Percentiles rank a stretch among this genome's conserved stretches.
These are phyloP conservation scores for Cystobasidiopsis lactophilus DNA, from an alignment of 768 basidiomycete species.

Conservation along the genomic window DNA sequence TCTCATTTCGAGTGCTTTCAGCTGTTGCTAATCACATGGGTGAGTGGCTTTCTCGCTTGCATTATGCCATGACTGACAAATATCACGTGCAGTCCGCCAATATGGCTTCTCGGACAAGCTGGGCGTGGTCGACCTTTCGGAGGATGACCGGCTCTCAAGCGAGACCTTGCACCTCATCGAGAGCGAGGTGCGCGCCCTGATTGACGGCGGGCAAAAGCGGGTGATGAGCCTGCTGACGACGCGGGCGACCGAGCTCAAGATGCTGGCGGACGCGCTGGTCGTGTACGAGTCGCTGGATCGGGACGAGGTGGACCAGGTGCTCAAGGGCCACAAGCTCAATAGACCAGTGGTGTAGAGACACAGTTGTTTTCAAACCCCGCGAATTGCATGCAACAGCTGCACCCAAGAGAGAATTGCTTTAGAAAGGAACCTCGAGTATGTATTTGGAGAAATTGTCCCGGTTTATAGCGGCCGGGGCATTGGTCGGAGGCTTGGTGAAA, in stretches of 20 bases:
- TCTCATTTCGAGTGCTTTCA: no score
- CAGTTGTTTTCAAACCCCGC: no score
- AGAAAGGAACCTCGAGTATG: no score
- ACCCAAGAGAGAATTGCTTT: no score
- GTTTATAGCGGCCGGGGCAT: no score
- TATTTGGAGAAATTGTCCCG: no score
- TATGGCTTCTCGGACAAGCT: slow-evolving; percentile 30
- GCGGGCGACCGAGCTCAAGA: slow-evolving; percentile 52
- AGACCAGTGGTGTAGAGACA: background rate
- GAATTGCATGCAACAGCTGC: no score
- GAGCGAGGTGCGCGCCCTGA: slow-evolving; percentile 55
- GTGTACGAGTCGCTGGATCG: slow-evolving; percentile 82
- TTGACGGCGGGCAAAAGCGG: slow-evolving; percentile 47
- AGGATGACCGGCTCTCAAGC: slow-evolving; percentile 46
- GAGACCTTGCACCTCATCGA: slow-evolving; percentile 67
- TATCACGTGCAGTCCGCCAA: slow-evolving; percentile 34
- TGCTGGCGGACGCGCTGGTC: slow-evolving; percentile 67
- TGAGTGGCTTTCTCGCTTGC: no score
- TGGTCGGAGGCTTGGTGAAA: no score
- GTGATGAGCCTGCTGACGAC: slow-evolving; percentile 41
- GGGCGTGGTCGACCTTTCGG: slow-evolving; percentile 57
- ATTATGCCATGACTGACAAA: no score
- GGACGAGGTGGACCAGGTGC: slow-evolving; percentile 55
- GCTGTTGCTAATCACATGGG: no score
- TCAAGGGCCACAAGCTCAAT: slow-evolving; percentile 7